Conservation (phyloP, 1,284 basidiomycete species). For the Fomitopsis pinicola region DNA sequence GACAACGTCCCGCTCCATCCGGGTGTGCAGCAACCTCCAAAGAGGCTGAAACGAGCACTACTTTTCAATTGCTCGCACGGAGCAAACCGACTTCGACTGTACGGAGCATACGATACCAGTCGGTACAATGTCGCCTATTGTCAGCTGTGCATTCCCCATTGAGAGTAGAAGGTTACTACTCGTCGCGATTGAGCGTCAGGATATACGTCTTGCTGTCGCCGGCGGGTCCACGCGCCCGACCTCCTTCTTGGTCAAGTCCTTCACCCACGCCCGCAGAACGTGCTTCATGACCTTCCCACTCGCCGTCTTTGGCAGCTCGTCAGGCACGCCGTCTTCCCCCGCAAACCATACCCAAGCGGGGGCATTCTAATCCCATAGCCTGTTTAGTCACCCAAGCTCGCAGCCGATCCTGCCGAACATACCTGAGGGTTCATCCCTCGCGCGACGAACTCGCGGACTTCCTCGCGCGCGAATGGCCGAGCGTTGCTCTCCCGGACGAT, state of each 20-base stretch:
- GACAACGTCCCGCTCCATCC: too few species aligned
- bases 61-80: too few species aligned
- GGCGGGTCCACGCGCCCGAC: conserved; percentile 20
- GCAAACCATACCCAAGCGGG: conserved; percentile 84
- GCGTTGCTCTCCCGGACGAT: conserved; percentile 46
- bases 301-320: conserved; percentile 78
- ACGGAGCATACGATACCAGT: too few species aligned
- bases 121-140: too few species aligned
- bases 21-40: too few species aligned
- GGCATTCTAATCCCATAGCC: conserved; percentile 46
- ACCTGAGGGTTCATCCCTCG: conserved; percentile 75
- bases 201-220: background rate
- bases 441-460: conserved; percentile 49
- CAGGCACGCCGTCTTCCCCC: conserved; percentile 54
- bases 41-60: too few species aligned
- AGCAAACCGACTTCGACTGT: too few species aligned
- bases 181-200: background rate
- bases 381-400: background rate
- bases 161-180: background rate
- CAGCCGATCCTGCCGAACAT: conserved; percentile 11
- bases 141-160: background rate
- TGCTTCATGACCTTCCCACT: conserved; percentile 90
- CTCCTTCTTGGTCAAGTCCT: conserved; percentile 37
- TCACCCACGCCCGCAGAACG: conserved; percentile 54
- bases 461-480: conserved; percentile 39